These are phyloP conservation scores for Solidago caesia DNA, from an alignment of 129 eudicot species.

Conservation along the genomic window DNA sequence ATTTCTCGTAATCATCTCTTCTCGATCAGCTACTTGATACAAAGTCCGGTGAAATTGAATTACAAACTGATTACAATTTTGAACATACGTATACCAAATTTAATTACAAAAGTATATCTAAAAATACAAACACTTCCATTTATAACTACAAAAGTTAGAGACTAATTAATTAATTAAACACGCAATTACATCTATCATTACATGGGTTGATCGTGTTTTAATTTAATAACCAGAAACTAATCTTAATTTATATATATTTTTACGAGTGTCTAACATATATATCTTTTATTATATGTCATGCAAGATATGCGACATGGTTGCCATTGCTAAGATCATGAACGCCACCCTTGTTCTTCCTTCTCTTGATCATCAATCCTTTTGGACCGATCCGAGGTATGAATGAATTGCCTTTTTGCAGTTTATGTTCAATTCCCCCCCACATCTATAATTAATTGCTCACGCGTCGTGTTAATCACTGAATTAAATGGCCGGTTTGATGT, in stretches of 20 bases:
- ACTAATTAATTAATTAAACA: background rate
- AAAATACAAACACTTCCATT: background rate
- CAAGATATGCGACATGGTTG: conserved; percentile 99
- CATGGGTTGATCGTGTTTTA: background rate
- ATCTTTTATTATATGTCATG: background rate
- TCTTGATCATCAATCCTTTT: conserved; percentile 89
- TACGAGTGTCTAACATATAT: background rate
- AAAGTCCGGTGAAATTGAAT: no score
- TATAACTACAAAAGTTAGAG: background rate
- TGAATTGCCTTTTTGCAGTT: background rate
- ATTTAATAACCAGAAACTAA: background rate
- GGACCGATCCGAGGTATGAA: conserved; percentile 91
- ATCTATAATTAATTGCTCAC: background rate
- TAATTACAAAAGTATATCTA: no score
- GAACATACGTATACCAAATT: no score
- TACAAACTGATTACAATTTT: no score
- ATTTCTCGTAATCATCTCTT: background rate
- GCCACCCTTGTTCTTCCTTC: conserved; percentile 98
- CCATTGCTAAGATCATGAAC: conserved; percentile 82
- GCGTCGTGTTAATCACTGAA: background rate
- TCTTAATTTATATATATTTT: background rate
- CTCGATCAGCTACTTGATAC: no score
- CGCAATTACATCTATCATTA: background rate
- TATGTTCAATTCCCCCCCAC: background rate
- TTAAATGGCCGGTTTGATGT: background rate